Evolutionary conservation across 139 green algal species (phyloP).

Genomic region (Tetraselmis striata): DNA sequence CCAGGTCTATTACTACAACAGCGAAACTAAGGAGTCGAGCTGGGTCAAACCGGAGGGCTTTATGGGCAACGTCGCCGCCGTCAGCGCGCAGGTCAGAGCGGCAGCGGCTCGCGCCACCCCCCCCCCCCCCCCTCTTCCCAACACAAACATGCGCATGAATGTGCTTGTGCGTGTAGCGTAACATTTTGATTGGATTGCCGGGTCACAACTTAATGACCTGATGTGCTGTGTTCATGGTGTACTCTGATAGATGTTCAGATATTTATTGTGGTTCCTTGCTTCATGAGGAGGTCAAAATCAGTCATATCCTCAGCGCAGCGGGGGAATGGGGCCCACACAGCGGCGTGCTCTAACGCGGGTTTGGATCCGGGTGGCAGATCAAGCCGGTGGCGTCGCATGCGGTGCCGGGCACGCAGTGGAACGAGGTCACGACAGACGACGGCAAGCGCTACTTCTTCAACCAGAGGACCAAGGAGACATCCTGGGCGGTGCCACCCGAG

Average conservation of each 20-base stretch:
- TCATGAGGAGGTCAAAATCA: no score
- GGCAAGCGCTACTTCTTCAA: conserved; percentile 75
- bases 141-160: no score
- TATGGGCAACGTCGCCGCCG: conserved; percentile 25
- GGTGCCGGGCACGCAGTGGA: conserved; percentile 59
- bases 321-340: no score
- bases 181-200: no score
- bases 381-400: conserved; percentile 23
- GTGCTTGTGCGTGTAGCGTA: no score
- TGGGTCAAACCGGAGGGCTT: conserved; percentile 51
- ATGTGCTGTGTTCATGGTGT: no score
- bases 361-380: background rate
- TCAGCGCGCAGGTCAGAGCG: conserved; percentile 8
- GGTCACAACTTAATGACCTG: no score
- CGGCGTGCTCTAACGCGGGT: no score
- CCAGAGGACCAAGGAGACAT: conserved; percentile 31
- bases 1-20: conserved; percentile 73
- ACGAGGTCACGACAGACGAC: conserved; percentile 69
- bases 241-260: no score
- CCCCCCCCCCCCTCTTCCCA: no score
- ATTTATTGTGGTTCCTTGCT: no score
- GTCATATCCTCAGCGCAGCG: no score
- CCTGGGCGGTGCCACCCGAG: conserved; percentile 46
- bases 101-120: conserved; percentile 12
- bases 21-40: conserved; percentile 42